These are phyloP conservation scores for Polygonum aviculare DNA, from an alignment of 148 eudicot genomes.

Conservation along the genomic window DNA sequence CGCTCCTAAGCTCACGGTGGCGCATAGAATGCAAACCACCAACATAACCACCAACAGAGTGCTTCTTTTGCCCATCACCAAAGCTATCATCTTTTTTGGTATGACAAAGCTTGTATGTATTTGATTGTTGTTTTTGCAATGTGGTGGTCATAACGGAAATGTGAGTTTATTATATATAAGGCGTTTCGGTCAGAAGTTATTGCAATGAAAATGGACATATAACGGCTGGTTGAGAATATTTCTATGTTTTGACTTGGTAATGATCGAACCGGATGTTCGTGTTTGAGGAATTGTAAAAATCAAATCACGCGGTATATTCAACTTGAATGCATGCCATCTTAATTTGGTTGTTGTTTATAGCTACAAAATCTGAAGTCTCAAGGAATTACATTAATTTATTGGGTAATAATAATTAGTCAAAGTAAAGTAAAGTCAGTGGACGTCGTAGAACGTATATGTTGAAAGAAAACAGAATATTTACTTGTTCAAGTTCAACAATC, in stretches of 20 bases:
- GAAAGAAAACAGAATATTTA: no score
- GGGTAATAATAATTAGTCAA: background rate
- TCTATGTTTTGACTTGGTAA: constrained; percentile 1
- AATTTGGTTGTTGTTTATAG: background rate
- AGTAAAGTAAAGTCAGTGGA: background rate
- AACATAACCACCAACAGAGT: background rate
- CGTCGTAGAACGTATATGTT: no score
- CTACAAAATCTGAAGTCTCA: background rate
- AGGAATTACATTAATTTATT: background rate
- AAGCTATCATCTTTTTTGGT: background rate
- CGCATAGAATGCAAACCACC: background rate
- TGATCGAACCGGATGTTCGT: background rate
- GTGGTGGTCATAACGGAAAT: background rate
- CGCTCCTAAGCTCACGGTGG: background rate
- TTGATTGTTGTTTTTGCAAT: background rate
- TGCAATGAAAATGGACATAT: no score
- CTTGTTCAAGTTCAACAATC: no score
- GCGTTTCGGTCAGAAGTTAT: background rate
- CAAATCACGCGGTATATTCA: background rate
- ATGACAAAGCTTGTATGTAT: no score
- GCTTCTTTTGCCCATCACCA: background rate
- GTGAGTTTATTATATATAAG: background rate
- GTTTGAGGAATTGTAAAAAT: background rate
- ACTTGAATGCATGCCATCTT: background rate
- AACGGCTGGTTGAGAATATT: background rate